Conservation (phyloP, 352 stramenopile genomes). For the Thalassiosira sp. region DNA sequence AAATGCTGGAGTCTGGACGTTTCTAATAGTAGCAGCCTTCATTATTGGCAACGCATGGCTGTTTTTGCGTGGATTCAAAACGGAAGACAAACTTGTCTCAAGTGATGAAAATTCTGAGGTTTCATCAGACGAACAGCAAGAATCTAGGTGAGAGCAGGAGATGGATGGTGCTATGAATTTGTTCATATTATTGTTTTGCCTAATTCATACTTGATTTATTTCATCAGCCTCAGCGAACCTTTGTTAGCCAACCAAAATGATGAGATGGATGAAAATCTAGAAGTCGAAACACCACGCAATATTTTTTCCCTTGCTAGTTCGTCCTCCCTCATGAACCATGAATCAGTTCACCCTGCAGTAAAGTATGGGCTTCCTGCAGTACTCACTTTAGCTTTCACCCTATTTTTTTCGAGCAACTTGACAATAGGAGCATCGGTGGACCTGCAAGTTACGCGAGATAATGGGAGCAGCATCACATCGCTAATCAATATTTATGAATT, state of each 20-base stretch:
- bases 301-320: constrained; percentile 57
- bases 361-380: constrained; percentile 51
- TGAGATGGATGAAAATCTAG: constrained; percentile 48
- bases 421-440: constrained; percentile 75
- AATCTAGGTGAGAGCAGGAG: constrained; percentile 29
- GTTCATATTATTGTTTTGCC: not conserved
- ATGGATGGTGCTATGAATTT: no score
- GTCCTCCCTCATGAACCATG: constrained; percentile 57
- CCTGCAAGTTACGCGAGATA: constrained; percentile 40
- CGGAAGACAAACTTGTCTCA: constrained; percentile 1
- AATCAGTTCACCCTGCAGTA: constrained; percentile 34
- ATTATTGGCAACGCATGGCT: constrained; percentile 46
- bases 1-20: constrained; percentile 42
- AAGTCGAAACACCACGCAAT: constrained; percentile 41
- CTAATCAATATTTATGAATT: constrained; percentile 60
- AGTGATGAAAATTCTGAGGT: constrained; percentile 6
- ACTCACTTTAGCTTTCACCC: constrained; percentile 55
- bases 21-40: constrained; percentile 49
- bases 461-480: constrained; percentile 34
- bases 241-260: constrained; percentile 43
- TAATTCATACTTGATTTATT: constrained; percentile 2
- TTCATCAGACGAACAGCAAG: constrained; percentile 20
- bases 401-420: constrained; percentile 71
- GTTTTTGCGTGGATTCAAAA: constrained; percentile 44
- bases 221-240: constrained; percentile 40